Evolutionary conservation across 345 rosid species (phyloP).

Genomic region (Boechera retrofracta): DNA sequence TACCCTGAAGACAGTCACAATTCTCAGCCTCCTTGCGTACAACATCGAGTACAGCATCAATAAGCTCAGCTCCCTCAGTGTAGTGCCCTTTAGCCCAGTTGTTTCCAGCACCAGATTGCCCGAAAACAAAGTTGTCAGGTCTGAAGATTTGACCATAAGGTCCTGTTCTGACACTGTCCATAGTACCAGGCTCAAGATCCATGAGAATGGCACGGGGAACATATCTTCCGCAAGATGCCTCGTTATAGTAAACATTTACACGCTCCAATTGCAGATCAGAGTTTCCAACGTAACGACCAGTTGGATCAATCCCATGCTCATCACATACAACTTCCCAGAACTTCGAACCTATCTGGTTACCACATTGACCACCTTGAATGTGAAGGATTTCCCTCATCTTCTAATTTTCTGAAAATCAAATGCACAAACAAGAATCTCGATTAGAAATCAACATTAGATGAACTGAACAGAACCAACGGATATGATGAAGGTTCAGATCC

Average conservation of each 20-base stretch:
- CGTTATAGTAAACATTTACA: slow-evolving; percentile 77
- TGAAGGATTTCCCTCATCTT: slow-evolving; percentile 85
- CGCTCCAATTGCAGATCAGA: slow-evolving; percentile 73
- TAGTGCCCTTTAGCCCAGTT: slow-evolving; percentile 93
- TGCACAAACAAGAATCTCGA: slow-evolving; percentile 20
- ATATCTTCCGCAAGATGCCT: slow-evolving; percentile 76
- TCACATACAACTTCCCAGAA: slow-evolving; percentile 88
- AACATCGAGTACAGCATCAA: slow-evolving; percentile 75
- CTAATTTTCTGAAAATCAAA: slow-evolving; percentile 16
- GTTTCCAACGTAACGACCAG: slow-evolving; percentile 72
- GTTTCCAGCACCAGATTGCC: slow-evolving; percentile 84
- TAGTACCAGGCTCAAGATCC: slow-evolving; percentile 84
- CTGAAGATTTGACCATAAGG: slow-evolving; percentile 77
- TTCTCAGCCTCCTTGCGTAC: slow-evolving; percentile 83
- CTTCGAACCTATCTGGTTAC: slow-evolving; percentile 82
- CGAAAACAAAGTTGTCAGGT: slow-evolving; percentile 78
- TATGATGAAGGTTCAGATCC: slow-evolving; percentile 20
- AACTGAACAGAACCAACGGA: background rate
- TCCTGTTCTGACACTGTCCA: slow-evolving; percentile 82
- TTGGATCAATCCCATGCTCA: slow-evolving; percentile 81
- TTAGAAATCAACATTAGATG: slow-evolving; percentile 16
- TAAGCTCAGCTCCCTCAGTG: slow-evolving; percentile 84
- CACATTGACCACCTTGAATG: slow-evolving; percentile 80
- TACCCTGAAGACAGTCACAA: slow-evolving; percentile 80
- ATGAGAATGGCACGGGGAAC: slow-evolving; percentile 79